Percentiles rank a stretch among this genome's conserved stretches.
Evolutionary conservation across 2,329 filamentous ascomycete genomes (phyloP).

Genomic region (Didymella pomorum): DNA sequence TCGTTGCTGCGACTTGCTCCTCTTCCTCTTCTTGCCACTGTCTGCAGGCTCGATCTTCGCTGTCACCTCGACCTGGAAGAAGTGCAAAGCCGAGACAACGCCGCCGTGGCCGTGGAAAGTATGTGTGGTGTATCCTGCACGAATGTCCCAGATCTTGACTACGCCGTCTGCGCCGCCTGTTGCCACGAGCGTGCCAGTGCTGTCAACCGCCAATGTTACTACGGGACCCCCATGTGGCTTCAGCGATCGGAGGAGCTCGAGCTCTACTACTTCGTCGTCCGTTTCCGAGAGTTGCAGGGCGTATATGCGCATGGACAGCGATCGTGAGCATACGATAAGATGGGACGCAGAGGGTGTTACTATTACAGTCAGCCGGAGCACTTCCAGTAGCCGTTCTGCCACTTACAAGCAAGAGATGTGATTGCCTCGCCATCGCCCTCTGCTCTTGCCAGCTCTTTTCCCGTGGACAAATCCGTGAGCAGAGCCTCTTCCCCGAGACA

Average conservation of each 20-base stretch:
- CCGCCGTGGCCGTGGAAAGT: conserved; percentile 94
- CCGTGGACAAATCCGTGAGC: conserved; percentile 83
- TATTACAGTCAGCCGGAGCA: conserved; percentile 48
- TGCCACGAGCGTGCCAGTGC: conserved; percentile 86
- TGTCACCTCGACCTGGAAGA: conserved; percentile 76
- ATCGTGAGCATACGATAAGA: conserved; percentile 89
- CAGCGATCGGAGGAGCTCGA: conserved; percentile 77
- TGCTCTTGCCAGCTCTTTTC: conserved; percentile 81
- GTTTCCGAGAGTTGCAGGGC: conserved; percentile 68
- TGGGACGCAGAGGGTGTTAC: conserved; percentile 90
- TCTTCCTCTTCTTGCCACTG: conserved; percentile 48
- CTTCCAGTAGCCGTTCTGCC: neutral
- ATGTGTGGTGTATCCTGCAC: conserved; percentile 88
- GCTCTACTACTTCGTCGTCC: conserved; percentile 64
- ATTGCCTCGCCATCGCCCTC: conserved; percentile 81
- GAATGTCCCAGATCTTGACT: conserved; percentile 97
- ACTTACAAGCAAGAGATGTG: conserved; percentile 73
- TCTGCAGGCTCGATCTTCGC: conserved; percentile 57
- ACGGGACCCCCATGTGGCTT: conserved; percentile 93
- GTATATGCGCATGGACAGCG: conserved; percentile 95
- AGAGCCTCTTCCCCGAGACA: conserved; percentile 92
- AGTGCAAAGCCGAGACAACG: conserved; percentile 86
- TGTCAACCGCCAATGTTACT: conserved; percentile 83
- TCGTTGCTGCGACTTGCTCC: conserved; percentile 56
- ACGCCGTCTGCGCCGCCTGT: conserved; percentile 93